These are phyloP conservation scores for Vanilla planifolia DNA, from an alignment of 106 monocot species.

Conservation along the genomic window DNA sequence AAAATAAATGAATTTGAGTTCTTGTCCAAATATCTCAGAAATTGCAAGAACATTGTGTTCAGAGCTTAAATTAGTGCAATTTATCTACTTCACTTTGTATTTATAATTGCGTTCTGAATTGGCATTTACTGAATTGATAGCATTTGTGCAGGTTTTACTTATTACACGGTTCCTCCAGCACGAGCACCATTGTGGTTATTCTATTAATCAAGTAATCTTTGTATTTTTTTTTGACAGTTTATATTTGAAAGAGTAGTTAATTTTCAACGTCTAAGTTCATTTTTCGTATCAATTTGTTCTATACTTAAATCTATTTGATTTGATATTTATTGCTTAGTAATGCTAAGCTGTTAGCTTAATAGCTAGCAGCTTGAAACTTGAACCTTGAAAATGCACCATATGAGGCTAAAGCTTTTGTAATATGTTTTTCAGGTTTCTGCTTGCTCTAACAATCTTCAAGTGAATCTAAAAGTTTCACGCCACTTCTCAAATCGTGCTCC, in stretches of 20 bases:
- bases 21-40: too few relatives aligned
- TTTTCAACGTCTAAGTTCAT: background rate
- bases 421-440: too few relatives aligned
- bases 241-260: background rate
- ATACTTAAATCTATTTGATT: too few relatives aligned
- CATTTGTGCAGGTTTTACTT: constrained; percentile 71
- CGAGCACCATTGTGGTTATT: constrained; percentile 75
- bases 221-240: background rate
- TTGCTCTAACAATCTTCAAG: too few relatives aligned
- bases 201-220: constrained; percentile 75
- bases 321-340: too few relatives aligned
- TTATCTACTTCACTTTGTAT: too few relatives aligned
- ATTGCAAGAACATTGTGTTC: too few relatives aligned
- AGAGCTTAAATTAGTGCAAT: too few relatives aligned
- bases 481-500: too few relatives aligned
- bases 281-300: background rate
- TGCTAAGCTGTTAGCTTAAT: background rate
- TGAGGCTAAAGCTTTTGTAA: too few relatives aligned
- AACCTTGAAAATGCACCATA: background rate
- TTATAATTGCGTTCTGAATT: background rate
- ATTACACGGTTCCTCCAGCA: constrained; percentile 97
- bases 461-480: too few relatives aligned
- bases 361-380: background rate
- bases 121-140: background rate
- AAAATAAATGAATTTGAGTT: too few relatives aligned